Evolutionary conservation across 768 basidiomycete species (phyloP).

Genomic region (Ramaria sp.): DNA sequence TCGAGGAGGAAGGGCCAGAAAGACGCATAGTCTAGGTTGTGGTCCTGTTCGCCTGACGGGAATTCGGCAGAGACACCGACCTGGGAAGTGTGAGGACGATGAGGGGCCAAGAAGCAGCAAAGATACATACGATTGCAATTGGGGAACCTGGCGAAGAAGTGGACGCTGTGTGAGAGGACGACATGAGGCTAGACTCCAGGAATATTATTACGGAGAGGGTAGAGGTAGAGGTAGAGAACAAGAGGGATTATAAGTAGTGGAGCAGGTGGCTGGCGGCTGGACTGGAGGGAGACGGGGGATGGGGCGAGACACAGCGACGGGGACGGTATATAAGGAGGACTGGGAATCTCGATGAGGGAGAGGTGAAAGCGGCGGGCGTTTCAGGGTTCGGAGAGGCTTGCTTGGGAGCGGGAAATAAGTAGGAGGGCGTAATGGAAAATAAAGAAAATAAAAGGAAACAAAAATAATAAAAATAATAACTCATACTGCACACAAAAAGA

Average conservation of each 20-base stretch:
- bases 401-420: neutral
- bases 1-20: slow-evolving; percentile 29
- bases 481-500: neutral
- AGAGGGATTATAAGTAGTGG: neutral
- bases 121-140: neutral
- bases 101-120: neutral
- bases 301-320: neutral
- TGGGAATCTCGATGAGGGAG: neutral
- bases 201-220: neutral
- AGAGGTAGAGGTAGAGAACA: neutral
- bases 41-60: slow-evolving; percentile 22
- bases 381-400: neutral
- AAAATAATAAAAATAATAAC: neutral
- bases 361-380: neutral
- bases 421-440: neutral
- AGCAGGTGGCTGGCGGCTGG: neutral
- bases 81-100: neutral
- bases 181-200: neutral
- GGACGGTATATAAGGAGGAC: neutral
- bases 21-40: slow-evolving; percentile 24
- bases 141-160: no score
- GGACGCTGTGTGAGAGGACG: neutral
- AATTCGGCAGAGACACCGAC: slow-evolving; percentile 28
- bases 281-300: neutral
- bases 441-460: no score